Conservation (phyloP, 139 green algal species). For the Chara braunii region DNA sequence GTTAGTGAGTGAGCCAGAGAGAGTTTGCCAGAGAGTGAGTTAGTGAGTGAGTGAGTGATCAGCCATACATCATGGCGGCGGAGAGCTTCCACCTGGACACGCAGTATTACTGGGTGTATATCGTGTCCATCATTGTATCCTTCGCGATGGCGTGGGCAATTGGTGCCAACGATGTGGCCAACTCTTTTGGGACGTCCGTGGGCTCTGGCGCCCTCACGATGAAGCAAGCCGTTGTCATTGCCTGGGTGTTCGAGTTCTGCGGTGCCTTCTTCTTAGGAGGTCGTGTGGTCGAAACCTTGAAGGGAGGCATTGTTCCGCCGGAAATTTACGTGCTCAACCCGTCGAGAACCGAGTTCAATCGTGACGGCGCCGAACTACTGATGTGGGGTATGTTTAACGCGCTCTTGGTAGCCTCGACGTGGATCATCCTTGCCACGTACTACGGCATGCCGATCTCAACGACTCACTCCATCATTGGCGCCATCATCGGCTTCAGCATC, state of each 20-base stretch:
- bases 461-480: slow-evolving; percentile 45
- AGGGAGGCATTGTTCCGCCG: background rate
- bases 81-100: no score
- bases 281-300: slow-evolving; percentile 9
- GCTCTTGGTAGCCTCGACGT: slow-evolving; percentile 39
- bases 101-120: slow-evolving; percentile 20
- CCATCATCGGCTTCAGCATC: no score
- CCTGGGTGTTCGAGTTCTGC: slow-evolving; percentile 19
- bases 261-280: slow-evolving; percentile 15
- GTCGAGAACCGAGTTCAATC: slow-evolving; percentile 16
- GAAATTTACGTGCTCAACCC: background rate
- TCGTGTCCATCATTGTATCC: slow-evolving; percentile 2
- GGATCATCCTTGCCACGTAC: slow-evolving; percentile 43
- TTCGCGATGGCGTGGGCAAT: slow-evolving; percentile 9
- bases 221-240: slow-evolving; percentile 21
- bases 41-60: no score
- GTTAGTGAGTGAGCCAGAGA: no score
- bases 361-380: slow-evolving; percentile 37
- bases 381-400: slow-evolving; percentile 47
- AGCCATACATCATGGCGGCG: no score
- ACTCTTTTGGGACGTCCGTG: slow-evolving; percentile 49
- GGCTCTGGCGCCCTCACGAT: slow-evolving; percentile 41
- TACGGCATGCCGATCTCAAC: slow-evolving; percentile 47
- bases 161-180: slow-evolving; percentile 41
- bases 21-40: no score